Conservation (phyloP, 2,329 filamentous ascomycete genomes). For the Ampelomyces quisqualis region DNA sequence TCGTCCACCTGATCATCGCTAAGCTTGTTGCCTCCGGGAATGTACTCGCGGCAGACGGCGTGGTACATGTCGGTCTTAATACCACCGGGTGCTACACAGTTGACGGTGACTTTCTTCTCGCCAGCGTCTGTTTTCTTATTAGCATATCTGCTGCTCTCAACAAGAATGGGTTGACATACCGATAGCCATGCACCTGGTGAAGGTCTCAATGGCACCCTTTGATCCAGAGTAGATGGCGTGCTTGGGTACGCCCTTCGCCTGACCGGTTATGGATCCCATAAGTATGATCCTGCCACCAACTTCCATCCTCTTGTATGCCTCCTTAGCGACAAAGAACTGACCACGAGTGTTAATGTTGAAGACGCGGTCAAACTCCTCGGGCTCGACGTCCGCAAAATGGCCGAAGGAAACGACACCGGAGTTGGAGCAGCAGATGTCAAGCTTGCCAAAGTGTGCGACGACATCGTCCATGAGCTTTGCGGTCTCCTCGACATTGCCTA, state of each 20-base stretch:
- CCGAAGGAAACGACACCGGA: slow-evolving; percentile 59
- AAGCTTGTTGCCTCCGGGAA: slow-evolving; percentile 58
- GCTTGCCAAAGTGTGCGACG: slow-evolving; percentile 62
- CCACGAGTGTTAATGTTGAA: slow-evolving; percentile 64
- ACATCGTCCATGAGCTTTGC: slow-evolving; percentile 64
- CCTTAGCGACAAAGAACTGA: slow-evolving; percentile 63
- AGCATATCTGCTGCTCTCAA: slow-evolving; percentile 5
- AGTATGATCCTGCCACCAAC: slow-evolving; percentile 56
- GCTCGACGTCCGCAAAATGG: slow-evolving; percentile 55
- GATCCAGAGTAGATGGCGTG: slow-evolving; percentile 56
- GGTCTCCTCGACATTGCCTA: slow-evolving; percentile 64
- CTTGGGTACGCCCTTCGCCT: slow-evolving; percentile 58
- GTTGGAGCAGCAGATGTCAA: slow-evolving; percentile 72
- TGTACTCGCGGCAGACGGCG: slow-evolving; percentile 64
- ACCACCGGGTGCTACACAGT: slow-evolving; percentile 61
- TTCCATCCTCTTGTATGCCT: slow-evolving; percentile 56
- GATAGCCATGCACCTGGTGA: slow-evolving; percentile 57
- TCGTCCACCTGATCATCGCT: slow-evolving; percentile 61
- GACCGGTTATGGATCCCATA: slow-evolving; percentile 59
- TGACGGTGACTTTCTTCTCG: slow-evolving; percentile 59
- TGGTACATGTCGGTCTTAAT: slow-evolving; percentile 63
- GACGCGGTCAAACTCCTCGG: slow-evolving; percentile 60
- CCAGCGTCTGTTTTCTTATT: slow-evolving; percentile 45
- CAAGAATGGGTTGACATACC: slow-evolving; percentile 26
- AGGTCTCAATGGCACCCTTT: slow-evolving; percentile 58